phyloP scores from a whole-genome alignment of 208 protist genomes.

The Acanthamoeba lugdunensis region DNA sequence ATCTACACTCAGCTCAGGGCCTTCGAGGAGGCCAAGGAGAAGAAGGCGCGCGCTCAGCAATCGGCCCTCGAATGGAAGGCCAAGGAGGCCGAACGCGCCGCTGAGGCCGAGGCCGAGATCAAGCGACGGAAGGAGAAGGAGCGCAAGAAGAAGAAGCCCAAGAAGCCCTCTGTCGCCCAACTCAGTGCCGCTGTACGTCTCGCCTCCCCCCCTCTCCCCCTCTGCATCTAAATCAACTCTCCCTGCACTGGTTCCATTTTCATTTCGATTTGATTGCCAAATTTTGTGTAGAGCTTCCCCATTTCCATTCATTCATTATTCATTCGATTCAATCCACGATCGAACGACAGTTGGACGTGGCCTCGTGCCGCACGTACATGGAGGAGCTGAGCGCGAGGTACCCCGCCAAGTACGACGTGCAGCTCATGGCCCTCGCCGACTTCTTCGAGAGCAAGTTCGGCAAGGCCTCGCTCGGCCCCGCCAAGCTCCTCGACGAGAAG shows the following conservation, averaged over 20 bases:
- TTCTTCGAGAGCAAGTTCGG: conserved; percentile 58
- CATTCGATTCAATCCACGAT: not conserved
- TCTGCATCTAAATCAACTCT: not conserved
- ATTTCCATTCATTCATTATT: not conserved
- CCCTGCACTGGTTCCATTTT: too few relatives aligned
- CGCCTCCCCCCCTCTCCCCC: not conserved
- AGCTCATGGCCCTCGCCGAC: conserved; percentile 39
- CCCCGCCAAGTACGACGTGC: conserved; percentile 16
- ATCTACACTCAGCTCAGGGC: not conserved
- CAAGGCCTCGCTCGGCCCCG: conserved; percentile 11
- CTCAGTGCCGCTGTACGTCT: not conserved
- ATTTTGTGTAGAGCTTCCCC: too few relatives aligned
- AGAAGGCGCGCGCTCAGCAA: not conserved
- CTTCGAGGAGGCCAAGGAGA: not conserved
- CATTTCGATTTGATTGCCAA: not conserved
- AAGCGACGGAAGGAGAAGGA: conserved; percentile 4
- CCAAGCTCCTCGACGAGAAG: conserved; percentile 46
- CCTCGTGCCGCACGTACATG: not conserved
- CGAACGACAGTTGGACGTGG: not conserved
- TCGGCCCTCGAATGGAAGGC: not conserved
- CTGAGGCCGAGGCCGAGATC: not conserved
- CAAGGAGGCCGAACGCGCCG: not conserved
- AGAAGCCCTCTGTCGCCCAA: conserved; percentile 65
- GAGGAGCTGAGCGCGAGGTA: conserved; percentile 9
- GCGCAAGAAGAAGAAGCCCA: conserved; percentile 53